Base-by-base conservation (phyloP, 164 flowering plant genomes). In the Macadamia integrifolia region DNA sequence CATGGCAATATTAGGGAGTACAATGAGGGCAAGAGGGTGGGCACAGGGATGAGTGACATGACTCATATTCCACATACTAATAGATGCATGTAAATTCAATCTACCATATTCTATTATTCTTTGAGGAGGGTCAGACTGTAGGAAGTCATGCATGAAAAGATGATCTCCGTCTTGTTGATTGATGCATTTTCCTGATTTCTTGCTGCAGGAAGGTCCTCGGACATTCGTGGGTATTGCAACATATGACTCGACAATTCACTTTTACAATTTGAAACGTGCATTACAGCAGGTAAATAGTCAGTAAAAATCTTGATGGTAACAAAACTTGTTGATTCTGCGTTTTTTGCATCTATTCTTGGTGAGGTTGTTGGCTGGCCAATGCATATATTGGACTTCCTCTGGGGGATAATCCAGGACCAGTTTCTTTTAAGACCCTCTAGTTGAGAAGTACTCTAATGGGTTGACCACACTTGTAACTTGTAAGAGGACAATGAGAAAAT, bases 171-270 rank as follows among this genome's bases (percentile, higher is more conserved):
- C 42, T 49, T 18, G 61, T 17, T 49, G 31, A 40, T 53, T 62
- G 30, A 43, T 61, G 53, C 40, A 9, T 46, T 53, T 10, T 49
- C 44, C 58, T 68, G 55, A 57, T 56, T 64, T 66, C 32, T 66
- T 68, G 18, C 56, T 80, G 74, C 96, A 95, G 99, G 97, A 92
- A 75, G 94, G 97, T 79, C 95, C 97, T 69, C 86, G 89, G 48
- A 95, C 99, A 15, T 76, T 86, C 86, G 99, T 92, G 61, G 99
- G 99, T 55, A 78, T 95, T 72, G 99, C 99, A 74, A 92, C 99
- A 71, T 95, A 84, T 85, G 99, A 95, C 77, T 88, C 93, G 11
- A 89, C 96, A 6, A 85, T 95, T 62, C 99, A 95, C 76, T 95
- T 95, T 73, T 95, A 95, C 84, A 95, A 88, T 82, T 80, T 95